Percentiles rank a stretch among this genome's conserved stretches.
Conservation (phyloP, 148 eudicot genomes). For the Silene latifolia region DNA sequence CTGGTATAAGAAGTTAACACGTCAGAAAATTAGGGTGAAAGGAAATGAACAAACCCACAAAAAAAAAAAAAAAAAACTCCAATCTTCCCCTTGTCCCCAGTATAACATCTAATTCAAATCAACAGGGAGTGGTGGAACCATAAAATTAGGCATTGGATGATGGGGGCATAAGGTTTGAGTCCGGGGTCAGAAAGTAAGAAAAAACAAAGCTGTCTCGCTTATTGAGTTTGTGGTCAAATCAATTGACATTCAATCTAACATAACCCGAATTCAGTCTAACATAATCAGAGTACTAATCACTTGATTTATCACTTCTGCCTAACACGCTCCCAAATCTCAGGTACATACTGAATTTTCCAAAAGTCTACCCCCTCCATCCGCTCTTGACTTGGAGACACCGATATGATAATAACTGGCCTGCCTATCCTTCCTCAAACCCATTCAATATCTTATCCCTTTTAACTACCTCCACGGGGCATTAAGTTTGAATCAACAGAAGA, state of each 20-base stretch:
- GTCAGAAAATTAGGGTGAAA: background rate
- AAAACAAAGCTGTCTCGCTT: background rate
- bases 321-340: background rate
- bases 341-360: background rate
- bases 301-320: background rate
- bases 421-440: background rate
- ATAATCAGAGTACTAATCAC: background rate
- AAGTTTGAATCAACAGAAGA: background rate
- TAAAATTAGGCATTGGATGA: too few species aligned
- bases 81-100: background rate
- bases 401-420: too few species aligned
- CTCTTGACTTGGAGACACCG: too few species aligned
- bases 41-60: background rate
- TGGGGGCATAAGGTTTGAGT: background rate
- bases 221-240: background rate
- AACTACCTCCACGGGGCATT: background rate
- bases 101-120: too few species aligned
- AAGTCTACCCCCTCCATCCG: background rate
- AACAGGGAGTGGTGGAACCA: too few species aligned
- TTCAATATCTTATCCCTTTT: background rate
- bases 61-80: background rate
- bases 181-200: background rate
- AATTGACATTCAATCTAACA: background rate
- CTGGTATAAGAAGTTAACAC: slow-evolving; percentile 29
- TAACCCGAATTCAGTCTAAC: background rate